Percentiles rank a stretch among this genome's conserved stretches.
These are phyloP conservation scores for Fusarium camptoceras DNA, from an alignment of 2,329 filamentous ascomycete genomes.

Conservation along the genomic window DNA sequence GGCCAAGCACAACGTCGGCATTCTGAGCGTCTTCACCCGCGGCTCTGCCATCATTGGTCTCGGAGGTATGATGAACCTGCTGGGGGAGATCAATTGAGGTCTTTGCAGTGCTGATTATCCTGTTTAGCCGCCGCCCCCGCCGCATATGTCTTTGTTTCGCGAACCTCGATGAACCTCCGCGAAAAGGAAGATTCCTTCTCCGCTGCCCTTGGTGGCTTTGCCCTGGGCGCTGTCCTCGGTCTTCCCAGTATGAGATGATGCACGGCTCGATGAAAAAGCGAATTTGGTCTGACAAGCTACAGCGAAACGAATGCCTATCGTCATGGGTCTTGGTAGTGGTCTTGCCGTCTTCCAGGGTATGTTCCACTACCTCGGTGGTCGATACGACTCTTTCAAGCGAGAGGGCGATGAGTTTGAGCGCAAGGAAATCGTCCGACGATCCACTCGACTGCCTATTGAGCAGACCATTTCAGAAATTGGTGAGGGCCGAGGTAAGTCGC, in stretches of 20 bases:
- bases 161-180: constrained; percentile 84
- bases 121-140: constrained; percentile 70
- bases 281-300: constrained; percentile 33
- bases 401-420: constrained; percentile 78
- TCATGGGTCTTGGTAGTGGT: constrained; percentile 73
- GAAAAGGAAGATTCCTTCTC: constrained; percentile 86
- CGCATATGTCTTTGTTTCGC: constrained; percentile 81
- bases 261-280: constrained; percentile 7
- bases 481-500: constrained; percentile 81
- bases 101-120: constrained; percentile 43
- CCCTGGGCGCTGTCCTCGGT: constrained; percentile 78
- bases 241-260: constrained; percentile 78
- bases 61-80: constrained; percentile 47
- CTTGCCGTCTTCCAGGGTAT: constrained; percentile 69
- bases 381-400: constrained; percentile 64
- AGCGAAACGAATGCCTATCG: constrained; percentile 71
- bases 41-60: constrained; percentile 78
- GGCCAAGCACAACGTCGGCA: constrained; percentile 82
- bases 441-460: constrained; percentile 78
- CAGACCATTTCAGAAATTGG: constrained; percentile 86
- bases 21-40: constrained; percentile 82
- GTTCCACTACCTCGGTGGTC: constrained; percentile 76
- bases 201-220: constrained; percentile 79
- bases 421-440: constrained; percentile 79
- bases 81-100: constrained; percentile 34